Evolutionary conservation across 768 basidiomycete genomes (phyloP), one percentile per base, ranked within the genome.

Genomic region (Tricholoma bakamatsutake): DNA sequence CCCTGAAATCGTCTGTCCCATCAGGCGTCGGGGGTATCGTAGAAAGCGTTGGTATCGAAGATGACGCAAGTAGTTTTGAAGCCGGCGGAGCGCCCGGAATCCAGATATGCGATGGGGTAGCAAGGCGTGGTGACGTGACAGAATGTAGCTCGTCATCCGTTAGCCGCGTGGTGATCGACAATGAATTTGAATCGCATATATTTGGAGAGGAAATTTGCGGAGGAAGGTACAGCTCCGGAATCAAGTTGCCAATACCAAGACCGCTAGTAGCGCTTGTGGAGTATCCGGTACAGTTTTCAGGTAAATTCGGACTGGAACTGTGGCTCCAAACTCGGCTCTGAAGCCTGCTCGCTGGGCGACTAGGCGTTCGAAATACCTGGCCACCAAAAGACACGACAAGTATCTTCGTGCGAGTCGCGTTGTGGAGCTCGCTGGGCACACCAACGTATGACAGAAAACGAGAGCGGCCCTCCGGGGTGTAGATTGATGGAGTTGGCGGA

Each of bases 321-420:
- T n/a, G 4, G 50, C 71, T 73, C 6, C 59, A 39, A 43, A 59
- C 61, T 15, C 67, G 62, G 54, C 70, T 75, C 18, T 59, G 65
- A 27, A 51, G 59, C 46, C 72, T 66, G 61, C 80, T 80, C 5
- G 69, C 69, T 0, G 69, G 58, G 42, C 73, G 64, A 56, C 72
- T 77, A 3, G 84, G 84, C 50, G 75, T 76, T 53, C 78, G 80
- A 67, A 91, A 85, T 7, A 84, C 72, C 62, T 92, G 89, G 0
- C 89, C 89, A 13, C 89, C 89, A 63, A 92, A 92, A 1, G 88
- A 90, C 6, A 92, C 87, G 27, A 91, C 71, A 27, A 91, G 76
- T 40, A 92, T 80, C 62, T 81, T 86, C 2, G 80, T 83, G 18
- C 59, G 68, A 4, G 59, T 56, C 0, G 74, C 68, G 55, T 83